Percentiles rank a stretch among this genome's conserved stretches.
phyloP scores from a whole-genome alignment of 1,284 basidiomycete species.

The Leccinum idahoense region DNA sequence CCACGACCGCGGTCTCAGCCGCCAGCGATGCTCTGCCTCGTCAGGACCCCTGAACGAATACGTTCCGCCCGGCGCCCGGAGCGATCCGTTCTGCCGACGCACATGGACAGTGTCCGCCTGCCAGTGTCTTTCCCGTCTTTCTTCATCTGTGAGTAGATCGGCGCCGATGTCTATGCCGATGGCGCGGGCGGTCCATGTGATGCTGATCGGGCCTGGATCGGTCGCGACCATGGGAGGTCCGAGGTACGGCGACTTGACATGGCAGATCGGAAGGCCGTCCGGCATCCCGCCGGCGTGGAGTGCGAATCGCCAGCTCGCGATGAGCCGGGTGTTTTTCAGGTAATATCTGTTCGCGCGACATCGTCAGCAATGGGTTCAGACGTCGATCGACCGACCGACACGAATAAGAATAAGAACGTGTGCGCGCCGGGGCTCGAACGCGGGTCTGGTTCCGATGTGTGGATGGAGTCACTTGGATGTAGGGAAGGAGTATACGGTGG shows the following conservation, averaged over 20 bases:
- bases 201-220: slow-evolving; percentile 16
- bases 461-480: neutral
- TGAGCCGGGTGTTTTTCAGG: slow-evolving; percentile 15
- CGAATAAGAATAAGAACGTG: neutral
- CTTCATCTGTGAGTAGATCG: neutral
- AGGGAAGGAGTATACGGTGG: neutral
- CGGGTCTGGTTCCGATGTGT: neutral
- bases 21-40: slow-evolving; percentile 24
- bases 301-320: slow-evolving; percentile 18
- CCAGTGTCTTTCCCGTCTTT: neutral
- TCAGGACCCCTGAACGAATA: slow-evolving; percentile 24
- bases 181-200: slow-evolving; percentile 11
- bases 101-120: slow-evolving; percentile 7
- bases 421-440: neutral
- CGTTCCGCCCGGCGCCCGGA: slow-evolving; percentile 1
- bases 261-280: slow-evolving; percentile 20
- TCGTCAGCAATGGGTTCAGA: neutral
- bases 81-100: slow-evolving; percentile 5
- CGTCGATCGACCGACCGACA: neutral
- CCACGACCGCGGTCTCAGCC: slow-evolving; percentile 9
- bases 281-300: slow-evolving; percentile 18
- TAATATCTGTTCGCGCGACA: slow-evolving; percentile 21
- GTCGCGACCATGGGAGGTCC: slow-evolving; percentile 15
- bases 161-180: neutral
- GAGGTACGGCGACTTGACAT: slow-evolving; percentile 26